Evolutionary conservation across 768 basidiomycete species (phyloP).

Genomic region (Stropharia rugosoannulata): DNA sequence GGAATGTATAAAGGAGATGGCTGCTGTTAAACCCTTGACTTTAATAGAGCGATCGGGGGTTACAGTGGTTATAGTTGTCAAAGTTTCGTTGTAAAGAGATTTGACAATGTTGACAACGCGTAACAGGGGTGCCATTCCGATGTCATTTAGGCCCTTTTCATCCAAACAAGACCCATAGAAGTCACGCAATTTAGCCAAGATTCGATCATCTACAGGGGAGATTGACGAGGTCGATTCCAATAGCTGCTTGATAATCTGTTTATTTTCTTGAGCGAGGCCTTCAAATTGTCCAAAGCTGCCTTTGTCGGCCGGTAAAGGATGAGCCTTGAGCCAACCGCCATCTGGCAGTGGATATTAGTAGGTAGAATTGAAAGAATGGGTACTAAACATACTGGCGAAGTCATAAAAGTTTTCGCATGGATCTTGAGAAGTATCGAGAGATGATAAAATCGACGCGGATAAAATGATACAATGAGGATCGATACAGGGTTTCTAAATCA

Average conservation of each 20-base stretch:
- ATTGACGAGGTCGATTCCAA: conserved; percentile 50
- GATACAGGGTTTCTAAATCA: conserved; percentile 61
- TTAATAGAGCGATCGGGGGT: conserved; percentile 16
- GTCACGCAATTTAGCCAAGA: conserved; percentile 63
- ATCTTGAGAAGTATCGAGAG: conserved; percentile 78
- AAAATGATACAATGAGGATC: conserved; percentile 79
- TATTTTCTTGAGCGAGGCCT: conserved; percentile 70
- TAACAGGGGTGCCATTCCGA: conserved; percentile 71
- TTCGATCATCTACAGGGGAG: conserved; percentile 41
- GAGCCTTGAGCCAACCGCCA: conserved; percentile 82
- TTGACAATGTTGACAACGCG: conserved; percentile 63
- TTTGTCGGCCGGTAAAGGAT: conserved; percentile 89
- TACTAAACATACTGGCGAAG: conserved; percentile 73
- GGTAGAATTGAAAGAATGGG: neutral
- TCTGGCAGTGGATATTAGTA: conserved; percentile 39
- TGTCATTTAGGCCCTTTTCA: conserved; percentile 70
- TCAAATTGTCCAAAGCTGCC: conserved; percentile 72
- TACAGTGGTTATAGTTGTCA: conserved; percentile 32
- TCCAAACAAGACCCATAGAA: conserved; percentile 85
- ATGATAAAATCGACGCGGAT: conserved; percentile 78
- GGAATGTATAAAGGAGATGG: conserved; percentile 85
- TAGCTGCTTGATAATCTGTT: conserved; percentile 72
- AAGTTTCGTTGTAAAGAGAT: conserved; percentile 56
- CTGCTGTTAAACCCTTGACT: conserved; percentile 69
- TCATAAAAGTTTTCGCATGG: conserved; percentile 97